Evolutionary conservation across 75 land plant genomes (phyloP).

Genomic region (Azolla pinnata): DNA sequence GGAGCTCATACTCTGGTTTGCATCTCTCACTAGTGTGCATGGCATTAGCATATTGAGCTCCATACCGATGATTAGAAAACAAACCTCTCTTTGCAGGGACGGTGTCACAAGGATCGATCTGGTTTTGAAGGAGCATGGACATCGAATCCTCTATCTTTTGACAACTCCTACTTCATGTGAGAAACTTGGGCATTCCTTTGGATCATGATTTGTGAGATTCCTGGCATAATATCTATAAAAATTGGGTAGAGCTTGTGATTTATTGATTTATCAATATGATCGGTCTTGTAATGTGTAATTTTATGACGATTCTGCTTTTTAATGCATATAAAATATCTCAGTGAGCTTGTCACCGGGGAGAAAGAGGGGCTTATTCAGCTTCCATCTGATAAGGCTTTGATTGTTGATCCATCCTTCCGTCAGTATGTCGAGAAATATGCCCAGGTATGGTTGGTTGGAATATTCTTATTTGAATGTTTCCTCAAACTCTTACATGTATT

Average conservation of each 20-base stretch:
- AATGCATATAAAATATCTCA: conserved; percentile 10
- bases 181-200: too few relatives aligned
- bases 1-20: conserved; percentile 90
- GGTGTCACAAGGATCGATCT: conserved; percentile 93
- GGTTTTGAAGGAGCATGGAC: conserved; percentile 99
- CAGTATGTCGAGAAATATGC: conserved; percentile 84
- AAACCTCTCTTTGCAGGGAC: conserved; percentile 45
- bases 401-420: conserved; percentile 67
- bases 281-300: too few relatives aligned
- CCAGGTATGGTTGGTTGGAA: conserved; percentile 26
- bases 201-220: too few relatives aligned
- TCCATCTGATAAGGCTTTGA: conserved; percentile 79
- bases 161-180: conserved; percentile 83
- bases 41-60: too few relatives aligned
- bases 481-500: not conserved
- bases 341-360: conserved; percentile 73
- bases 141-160: conserved; percentile 64
- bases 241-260: too few relatives aligned
- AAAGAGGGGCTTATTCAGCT: conserved; percentile 75
- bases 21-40: too few relatives aligned
- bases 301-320: too few relatives aligned
- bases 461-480: not conserved
- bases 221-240: too few relatives aligned
- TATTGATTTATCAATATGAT: too few relatives aligned
- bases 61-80: too few relatives aligned